phyloP scores from a whole-genome alignment of 1,284 basidiomycete species.

The Ceratobasidium papillatum region DNA sequence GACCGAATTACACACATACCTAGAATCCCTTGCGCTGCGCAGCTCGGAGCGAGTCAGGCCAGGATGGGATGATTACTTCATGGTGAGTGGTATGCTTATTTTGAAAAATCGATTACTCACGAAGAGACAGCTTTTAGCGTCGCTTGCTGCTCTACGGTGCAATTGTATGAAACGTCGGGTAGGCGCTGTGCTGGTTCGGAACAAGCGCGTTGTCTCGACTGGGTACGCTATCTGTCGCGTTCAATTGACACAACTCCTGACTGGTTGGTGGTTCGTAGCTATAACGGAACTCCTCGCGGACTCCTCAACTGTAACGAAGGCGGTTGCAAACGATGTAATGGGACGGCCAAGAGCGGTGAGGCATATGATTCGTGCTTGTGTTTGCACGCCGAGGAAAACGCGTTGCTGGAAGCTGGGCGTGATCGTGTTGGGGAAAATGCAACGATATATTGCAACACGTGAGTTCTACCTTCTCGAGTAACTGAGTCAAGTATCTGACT shows the following conservation, averaged over 20 bases:
- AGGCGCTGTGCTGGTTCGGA: constrained; percentile 87
- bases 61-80: constrained; percentile 95
- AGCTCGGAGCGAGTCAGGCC: constrained; percentile 81
- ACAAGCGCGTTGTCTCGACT: constrained; percentile 90
- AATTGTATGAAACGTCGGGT: constrained; percentile 99
- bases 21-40: constrained; percentile 73
- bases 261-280: constrained; percentile 59
- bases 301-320: constrained; percentile 89
- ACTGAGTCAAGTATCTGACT: not conserved
- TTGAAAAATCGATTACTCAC: not conserved
- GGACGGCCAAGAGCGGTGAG: constrained; percentile 59
- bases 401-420: constrained; percentile 89
- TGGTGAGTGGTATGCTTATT: constrained; percentile 52
- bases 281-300: constrained; percentile 96
- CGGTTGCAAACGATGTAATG: constrained; percentile 85
- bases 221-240: constrained; percentile 62
- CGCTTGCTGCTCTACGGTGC: constrained; percentile 84
- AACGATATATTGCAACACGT: constrained; percentile 88
- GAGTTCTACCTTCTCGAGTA: constrained; percentile 46
- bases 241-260: constrained; percentile 14
- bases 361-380: constrained; percentile 88
- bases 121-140: constrained; percentile 74
- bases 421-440: constrained; percentile 84
- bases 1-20: constrained; percentile 65
- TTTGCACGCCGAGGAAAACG: constrained; percentile 98